phyloP scores from a whole-genome alignment of 2,329 filamentous ascomycete genomes.

The Parascedosporium putredinis region DNA sequence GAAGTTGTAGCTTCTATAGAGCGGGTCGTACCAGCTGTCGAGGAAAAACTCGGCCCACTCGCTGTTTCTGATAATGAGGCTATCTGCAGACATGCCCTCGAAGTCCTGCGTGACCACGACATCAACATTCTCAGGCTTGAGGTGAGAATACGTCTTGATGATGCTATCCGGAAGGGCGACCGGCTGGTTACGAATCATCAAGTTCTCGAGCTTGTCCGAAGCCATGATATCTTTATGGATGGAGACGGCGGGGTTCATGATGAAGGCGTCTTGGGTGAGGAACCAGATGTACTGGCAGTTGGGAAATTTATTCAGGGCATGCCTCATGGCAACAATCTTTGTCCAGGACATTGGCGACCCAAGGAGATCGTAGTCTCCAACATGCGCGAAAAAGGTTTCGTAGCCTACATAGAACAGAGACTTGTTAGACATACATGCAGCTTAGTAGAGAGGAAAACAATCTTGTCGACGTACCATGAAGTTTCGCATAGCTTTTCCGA shows the following conservation, averaged over 20 bases:
- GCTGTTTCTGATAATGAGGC: slow-evolving; percentile 70
- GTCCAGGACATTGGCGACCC: slow-evolving; percentile 57
- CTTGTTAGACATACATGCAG: not conserved
- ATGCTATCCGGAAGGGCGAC: slow-evolving; percentile 94
- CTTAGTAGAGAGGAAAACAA: not conserved
- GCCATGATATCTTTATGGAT: slow-evolving; percentile 64
- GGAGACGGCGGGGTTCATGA: slow-evolving; percentile 69
- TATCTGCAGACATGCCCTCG: slow-evolving; percentile 65
- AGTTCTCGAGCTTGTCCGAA: slow-evolving; percentile 53
- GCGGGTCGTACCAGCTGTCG: slow-evolving; percentile 91
- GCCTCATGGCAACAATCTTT: slow-evolving; percentile 74
- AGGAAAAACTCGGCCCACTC: slow-evolving; percentile 90
- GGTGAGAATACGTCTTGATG: slow-evolving; percentile 82
- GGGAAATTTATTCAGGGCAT: slow-evolving; percentile 74
- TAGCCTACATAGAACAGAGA: slow-evolving; percentile 51
- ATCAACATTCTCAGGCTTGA: slow-evolving; percentile 69
- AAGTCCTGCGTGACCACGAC: slow-evolving; percentile 77
- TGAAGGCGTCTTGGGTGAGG: slow-evolving; percentile 72
- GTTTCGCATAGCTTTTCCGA: slow-evolving; percentile 70
- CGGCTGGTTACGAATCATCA: slow-evolving; percentile 77
- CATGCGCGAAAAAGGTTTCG: slow-evolving; percentile 67
- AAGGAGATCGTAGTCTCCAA: slow-evolving; percentile 63
- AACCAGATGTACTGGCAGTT: slow-evolving; percentile 77
- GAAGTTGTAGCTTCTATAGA: slow-evolving; percentile 92
- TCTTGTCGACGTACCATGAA: slow-evolving; percentile 56